Conservation (phyloP, 441 rosid genomes). For the Populus tomentosa region DNA sequence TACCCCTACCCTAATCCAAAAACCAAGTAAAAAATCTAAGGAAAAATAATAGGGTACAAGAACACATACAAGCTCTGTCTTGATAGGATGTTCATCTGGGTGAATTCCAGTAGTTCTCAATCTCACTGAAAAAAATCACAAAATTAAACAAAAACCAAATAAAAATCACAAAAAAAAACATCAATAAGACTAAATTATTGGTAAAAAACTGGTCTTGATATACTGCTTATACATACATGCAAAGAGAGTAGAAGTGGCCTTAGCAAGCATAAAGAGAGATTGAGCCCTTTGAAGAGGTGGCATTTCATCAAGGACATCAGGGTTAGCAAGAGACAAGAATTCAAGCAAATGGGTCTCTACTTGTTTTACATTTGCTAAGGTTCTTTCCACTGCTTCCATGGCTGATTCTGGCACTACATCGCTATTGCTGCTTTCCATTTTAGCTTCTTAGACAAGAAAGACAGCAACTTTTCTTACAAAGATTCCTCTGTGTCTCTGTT, state of each 20-base stretch:
- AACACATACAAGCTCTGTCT: conserved; percentile 79
- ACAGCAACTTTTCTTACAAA: not conserved
- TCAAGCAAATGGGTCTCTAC: conserved; percentile 49
- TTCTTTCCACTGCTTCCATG: conserved; percentile 59
- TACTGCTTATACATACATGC: conserved; percentile 29
- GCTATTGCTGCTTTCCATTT: conserved; percentile 43
- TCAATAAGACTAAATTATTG: not conserved
- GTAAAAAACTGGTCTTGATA: not conserved
- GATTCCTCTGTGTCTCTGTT: not conserved
- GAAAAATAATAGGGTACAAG: conserved; percentile 3
- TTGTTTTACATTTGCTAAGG: conserved; percentile 41
- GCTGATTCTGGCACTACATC: conserved; percentile 56
- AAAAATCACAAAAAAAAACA: conserved; percentile 5
- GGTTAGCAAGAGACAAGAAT: conserved; percentile 52
- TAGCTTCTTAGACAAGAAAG: not conserved
- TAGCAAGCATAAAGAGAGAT: conserved; percentile 52
- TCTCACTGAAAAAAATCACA: conserved; percentile 48
- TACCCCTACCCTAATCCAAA: not conserved
- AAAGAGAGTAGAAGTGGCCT: conserved; percentile 65
- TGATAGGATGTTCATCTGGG: conserved; percentile 78
- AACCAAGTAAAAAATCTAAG: not conserved
- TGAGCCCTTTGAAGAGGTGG: conserved; percentile 74
- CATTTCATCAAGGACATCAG: conserved; percentile 60
- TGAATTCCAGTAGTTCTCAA: conserved; percentile 73
- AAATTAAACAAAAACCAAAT: conserved; percentile 5